phyloP scores from a whole-genome alignment of 176 grass and related monocot species.

The Rhipidocladum racemiflorum region DNA sequence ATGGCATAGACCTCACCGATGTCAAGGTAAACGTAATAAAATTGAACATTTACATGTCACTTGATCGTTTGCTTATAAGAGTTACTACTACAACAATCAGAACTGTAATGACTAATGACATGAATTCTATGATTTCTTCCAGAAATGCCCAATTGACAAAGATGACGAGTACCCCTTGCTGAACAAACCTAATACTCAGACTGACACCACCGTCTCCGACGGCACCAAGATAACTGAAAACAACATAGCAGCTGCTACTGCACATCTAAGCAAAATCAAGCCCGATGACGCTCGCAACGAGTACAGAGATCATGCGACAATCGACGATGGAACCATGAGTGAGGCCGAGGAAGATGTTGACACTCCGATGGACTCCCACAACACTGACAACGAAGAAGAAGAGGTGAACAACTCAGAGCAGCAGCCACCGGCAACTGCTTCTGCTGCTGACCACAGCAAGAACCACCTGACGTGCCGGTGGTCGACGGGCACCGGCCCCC shows the following conservation, averaged over 20 bases:
- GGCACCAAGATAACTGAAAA: not conserved
- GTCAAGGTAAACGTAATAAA: constrained; percentile 54
- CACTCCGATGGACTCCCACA: not conserved
- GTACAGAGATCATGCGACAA: not conserved
- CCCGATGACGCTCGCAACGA: not conserved
- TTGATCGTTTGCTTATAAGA: not conserved
- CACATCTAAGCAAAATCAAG: constrained; percentile 21
- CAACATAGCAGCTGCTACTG: not conserved
- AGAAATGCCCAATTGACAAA: constrained; percentile 55
- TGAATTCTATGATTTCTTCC: not conserved
- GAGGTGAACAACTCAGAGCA: not conserved
- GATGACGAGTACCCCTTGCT: constrained; percentile 61
- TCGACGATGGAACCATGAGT: constrained; percentile 34
- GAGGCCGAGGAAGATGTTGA: constrained; percentile 32
- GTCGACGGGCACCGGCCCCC: constrained; percentile 64
- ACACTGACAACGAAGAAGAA: constrained; percentile 5
- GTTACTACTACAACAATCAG: not conserved
- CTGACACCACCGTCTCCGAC: not conserved
- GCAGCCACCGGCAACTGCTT: not conserved
- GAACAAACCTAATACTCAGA: constrained; percentile 1
- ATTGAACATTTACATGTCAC: not conserved
- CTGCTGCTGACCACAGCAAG: not conserved
- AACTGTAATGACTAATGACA: not conserved
- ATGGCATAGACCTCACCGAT: constrained; percentile 44
- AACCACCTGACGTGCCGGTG: constrained; percentile 58